Percentiles rank a stretch among this genome's conserved stretches.
phyloP scores from a whole-genome alignment of 352 stramenopile species.

The Globisporangium paroecandrum region DNA sequence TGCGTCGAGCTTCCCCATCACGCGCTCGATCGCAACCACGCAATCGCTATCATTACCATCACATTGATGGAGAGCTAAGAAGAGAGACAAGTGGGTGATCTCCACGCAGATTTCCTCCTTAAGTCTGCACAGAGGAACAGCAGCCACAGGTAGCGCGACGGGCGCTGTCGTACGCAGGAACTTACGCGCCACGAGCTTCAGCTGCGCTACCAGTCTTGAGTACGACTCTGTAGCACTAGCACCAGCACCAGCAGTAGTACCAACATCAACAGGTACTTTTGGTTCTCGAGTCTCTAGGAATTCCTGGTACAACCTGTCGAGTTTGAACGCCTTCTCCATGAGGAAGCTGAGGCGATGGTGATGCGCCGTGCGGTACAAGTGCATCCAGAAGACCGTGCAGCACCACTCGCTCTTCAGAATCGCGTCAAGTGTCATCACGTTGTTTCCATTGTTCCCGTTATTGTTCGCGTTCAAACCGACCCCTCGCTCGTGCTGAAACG shows the following conservation, averaged over 20 bases:
- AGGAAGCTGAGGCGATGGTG: constrained; percentile 60
- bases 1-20: constrained; percentile 34
- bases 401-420: constrained; percentile 64
- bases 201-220: constrained; percentile 14
- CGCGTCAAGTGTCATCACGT: constrained; percentile 41
- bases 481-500: constrained; percentile 11
- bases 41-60: constrained; percentile 7
- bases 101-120: constrained; percentile 29
- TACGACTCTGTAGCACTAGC: background rate
- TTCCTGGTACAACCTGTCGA: constrained; percentile 30
- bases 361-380: constrained; percentile 53
- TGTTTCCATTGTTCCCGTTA: background rate
- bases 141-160: constrained; percentile 21
- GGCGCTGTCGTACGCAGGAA: constrained; percentile 24
- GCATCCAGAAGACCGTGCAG: constrained; percentile 70
- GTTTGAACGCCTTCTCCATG: constrained; percentile 48
- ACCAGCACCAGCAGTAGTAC: background rate
- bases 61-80: constrained; percentile 3
- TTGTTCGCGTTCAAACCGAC: background rate
- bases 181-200: constrained; percentile 24
- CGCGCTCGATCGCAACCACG: constrained; percentile 9
- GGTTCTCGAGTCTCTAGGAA: background rate
- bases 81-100: constrained; percentile 10
- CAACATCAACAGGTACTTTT: background rate
- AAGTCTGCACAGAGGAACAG: constrained; percentile 19